A percentile compares a stretch with the other conserved stretches of the same genome.
Conservation (phyloP, 164 flowering plant genomes). For the Kalanchoe fedtschenkoi region DNA sequence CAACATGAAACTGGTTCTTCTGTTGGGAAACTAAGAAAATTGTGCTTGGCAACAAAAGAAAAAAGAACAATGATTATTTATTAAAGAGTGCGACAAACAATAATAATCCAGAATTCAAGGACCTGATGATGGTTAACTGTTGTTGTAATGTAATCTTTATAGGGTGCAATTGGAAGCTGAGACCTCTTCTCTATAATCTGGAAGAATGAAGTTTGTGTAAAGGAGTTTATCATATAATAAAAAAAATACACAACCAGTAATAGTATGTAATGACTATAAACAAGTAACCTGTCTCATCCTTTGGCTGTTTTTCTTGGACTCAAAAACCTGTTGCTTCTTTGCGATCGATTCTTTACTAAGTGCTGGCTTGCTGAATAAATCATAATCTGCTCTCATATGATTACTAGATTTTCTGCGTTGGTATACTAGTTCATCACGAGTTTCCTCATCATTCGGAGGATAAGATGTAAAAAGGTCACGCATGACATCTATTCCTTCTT, state of each 20-base stretch:
- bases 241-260: not conserved
- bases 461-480: constrained; percentile 47
- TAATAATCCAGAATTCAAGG: constrained; percentile 8
- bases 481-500: constrained; percentile 41
- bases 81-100: not conserved
- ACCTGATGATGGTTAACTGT: constrained; percentile 78
- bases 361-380: not conserved
- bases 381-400: not conserved
- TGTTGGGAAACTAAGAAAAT: not conserved
- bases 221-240: not conserved
- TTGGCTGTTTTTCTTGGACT: not conserved
- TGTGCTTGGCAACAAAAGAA: not conserved
- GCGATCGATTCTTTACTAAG: not conserved
- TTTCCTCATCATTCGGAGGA: constrained; percentile 49
- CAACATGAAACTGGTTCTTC: not conserved
- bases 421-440: not conserved
- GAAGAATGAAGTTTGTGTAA: constrained; percentile 12
- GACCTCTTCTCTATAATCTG: constrained; percentile 58
- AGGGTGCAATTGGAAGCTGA: constrained; percentile 82
- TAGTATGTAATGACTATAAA: not conserved
- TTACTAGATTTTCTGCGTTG: not conserved
- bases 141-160: constrained; percentile 57
- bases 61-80: not conserved
- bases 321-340: not conserved
- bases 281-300: not conserved